These are phyloP conservation scores for Begonia fuchsioides DNA, from an alignment of 306 rosid species.

Conservation along the genomic window DNA sequence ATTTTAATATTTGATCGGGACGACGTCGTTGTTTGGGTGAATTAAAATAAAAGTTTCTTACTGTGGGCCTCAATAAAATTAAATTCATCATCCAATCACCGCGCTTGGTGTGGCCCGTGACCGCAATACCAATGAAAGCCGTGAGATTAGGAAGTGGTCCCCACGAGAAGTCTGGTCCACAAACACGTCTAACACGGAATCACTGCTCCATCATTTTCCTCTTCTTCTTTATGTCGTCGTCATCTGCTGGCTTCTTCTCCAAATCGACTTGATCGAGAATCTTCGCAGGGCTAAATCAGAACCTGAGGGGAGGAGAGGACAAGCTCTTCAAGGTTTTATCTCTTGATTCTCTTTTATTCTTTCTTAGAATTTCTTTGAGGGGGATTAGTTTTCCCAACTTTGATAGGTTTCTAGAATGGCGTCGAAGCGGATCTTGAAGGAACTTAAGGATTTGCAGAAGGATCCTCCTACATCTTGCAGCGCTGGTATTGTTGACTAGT, in stretches of 20 bases:
- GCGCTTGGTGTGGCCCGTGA: too few relatives aligned
- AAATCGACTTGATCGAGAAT: background rate
- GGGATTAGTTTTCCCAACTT: background rate
- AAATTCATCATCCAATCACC: too few relatives aligned
- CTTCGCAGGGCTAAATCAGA: too few relatives aligned
- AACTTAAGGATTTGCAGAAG: slow-evolving; percentile 82
- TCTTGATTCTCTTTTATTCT: background rate
- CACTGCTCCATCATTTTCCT: background rate
- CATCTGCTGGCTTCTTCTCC: background rate
- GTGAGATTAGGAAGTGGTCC: background rate
- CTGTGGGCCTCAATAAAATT: too few relatives aligned
- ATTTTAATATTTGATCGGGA: too few relatives aligned
- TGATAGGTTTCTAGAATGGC: slow-evolving; percentile 40
- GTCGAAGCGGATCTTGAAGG: slow-evolving; percentile 85
- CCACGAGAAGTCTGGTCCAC: background rate
- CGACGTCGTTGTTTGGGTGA: too few relatives aligned
- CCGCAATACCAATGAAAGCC: background rate
- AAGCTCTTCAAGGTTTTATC: background rate
- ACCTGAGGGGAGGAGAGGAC: background rate
- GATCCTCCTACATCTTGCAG: slow-evolving; percentile 92
- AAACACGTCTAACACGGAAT: background rate
- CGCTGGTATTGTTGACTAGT: slow-evolving; percentile 32
- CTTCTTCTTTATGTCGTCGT: background rate
- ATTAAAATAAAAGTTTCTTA: too few relatives aligned
- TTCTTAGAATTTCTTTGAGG: background rate